These are phyloP conservation scores for Picea abies DNA, from an alignment of 83 land plant species.

Conservation along the genomic window DNA sequence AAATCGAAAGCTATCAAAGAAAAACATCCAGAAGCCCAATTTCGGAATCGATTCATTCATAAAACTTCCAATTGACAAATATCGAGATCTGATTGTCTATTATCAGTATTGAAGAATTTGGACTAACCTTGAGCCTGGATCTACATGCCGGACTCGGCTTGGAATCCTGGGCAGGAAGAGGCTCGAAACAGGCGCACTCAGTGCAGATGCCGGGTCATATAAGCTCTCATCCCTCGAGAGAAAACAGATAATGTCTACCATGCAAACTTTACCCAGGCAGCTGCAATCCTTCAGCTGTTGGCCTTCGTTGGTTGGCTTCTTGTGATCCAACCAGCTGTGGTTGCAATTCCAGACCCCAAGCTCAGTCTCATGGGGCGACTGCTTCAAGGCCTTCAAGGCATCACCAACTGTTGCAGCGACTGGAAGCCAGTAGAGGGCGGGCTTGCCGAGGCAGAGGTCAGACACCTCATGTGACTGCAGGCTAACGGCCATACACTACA, in stretches of 20 bases:
- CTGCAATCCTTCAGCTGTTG: slow-evolving; percentile 14
- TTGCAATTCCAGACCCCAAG: slow-evolving; percentile 45
- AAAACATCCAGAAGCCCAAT: no score
- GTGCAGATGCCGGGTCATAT: slow-evolving; percentile 38
- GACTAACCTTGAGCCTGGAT: slow-evolving; percentile 45
- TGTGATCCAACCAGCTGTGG: neutral
- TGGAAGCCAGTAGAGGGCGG: no score
- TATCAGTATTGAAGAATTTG: neutral
- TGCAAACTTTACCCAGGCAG: slow-evolving; percentile 53
- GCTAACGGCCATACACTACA: slow-evolving; percentile 67
- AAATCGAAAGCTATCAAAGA: no score
- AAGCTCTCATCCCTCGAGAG: slow-evolving; percentile 46
- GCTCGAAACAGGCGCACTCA: slow-evolving; percentile 37
- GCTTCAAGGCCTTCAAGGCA: no score
- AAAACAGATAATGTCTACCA: slow-evolving; percentile 61
- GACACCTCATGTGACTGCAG: slow-evolving; percentile 40
- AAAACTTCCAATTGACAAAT: no score
- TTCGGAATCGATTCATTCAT: neutral
- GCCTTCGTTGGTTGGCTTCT: neutral
- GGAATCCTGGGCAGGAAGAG: slow-evolving; percentile 25
- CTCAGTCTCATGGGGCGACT: no score
- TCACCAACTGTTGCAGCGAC: no score
- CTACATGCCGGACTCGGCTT: slow-evolving; percentile 40
- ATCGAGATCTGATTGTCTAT: no score
- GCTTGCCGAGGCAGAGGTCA: slow-evolving; percentile 62